Base-by-base conservation (phyloP, 2,329 filamentous ascomycete genomes). In the Herpotrichia juniperi region DNA sequence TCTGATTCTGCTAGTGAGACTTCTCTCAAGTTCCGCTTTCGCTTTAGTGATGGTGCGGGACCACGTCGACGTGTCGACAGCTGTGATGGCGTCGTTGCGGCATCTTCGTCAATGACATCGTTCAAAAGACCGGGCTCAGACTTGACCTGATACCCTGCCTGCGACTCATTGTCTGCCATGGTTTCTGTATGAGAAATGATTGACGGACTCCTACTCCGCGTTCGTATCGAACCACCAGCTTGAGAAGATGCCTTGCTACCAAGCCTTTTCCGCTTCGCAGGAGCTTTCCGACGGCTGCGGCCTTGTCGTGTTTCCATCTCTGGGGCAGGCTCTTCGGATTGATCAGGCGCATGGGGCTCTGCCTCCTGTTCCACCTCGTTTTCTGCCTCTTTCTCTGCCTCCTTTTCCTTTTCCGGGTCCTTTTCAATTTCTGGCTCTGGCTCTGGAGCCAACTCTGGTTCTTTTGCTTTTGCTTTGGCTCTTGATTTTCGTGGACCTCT, bases 141-240 rank as follows among this genome's bases (percentile, higher is more conserved):
- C 55, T 82, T 82, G 52, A 81, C 74, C 19, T 63, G 63, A 35
- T 72, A 69, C 22, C 71, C 70, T 26, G 66, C 65, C 32, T 68
- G 62, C 9, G 74, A 74, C 12, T 76, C 74, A 22, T 70, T 74
- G 45, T 77, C 74, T n/a, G 67, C 60, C 3, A 71, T 68, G 0
- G 73, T 75, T 21, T 78, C 78, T 4, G 74, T 72, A 39, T 78
- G 75, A 2, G 78, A 81, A 12, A 76, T 64, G 39, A 81, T 71
- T 11, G 79, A 81, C 30, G 78, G 78, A 57, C 79, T 81, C 44
- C 79, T 69, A 42, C 78, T 81, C 11, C 76, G 72, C 42, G 72
- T 74, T 52, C 75, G 74, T 22, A 70, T 59, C 14, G 78, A 78
- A 4, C 75, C 75, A 34, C 74, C 77, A 22, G 78, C 71, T 46